These are phyloP conservation scores for Krasilnikovozyma curviuscula DNA, from an alignment of 768 basidiomycete genomes.

Conservation along the genomic window DNA sequence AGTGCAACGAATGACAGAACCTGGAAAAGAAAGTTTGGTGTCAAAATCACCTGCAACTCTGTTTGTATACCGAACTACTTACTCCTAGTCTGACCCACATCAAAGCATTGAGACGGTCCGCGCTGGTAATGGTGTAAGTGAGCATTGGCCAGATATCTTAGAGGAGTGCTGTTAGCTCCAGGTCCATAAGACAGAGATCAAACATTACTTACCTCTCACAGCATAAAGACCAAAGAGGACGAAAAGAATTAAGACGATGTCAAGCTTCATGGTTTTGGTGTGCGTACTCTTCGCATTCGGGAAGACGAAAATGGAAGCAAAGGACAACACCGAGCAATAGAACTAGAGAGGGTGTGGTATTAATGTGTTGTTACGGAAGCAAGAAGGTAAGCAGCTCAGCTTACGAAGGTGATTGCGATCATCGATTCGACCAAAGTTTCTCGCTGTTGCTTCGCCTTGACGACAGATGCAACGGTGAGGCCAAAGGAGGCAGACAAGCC, in stretches of 20 bases:
- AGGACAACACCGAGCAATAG: conserved; percentile 1
- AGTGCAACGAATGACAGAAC: conserved; percentile 6
- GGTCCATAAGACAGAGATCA: neutral
- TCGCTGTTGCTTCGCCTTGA: neutral
- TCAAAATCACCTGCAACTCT: no score
- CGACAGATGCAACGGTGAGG: neutral
- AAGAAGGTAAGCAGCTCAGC: neutral
- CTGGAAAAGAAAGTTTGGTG: neutral
- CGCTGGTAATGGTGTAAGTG: conserved; percentile 5
- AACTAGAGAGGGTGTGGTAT: neutral
- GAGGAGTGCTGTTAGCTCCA: conserved; percentile 3
- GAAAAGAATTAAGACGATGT: conserved; percentile 5
- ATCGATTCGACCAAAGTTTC: conserved; percentile 1
- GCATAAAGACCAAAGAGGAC: neutral
- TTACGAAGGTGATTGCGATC: neutral
- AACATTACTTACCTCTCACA: neutral
- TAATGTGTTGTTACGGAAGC: no score
- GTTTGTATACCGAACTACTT: no score
- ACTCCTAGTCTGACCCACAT: conserved; percentile 9
- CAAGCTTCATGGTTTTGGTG: conserved; percentile 3
- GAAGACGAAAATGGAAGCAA: neutral
- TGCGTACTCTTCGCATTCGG: neutral
- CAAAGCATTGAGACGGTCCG: conserved; percentile 1
- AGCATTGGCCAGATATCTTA: conserved; percentile 10
- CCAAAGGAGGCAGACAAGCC: neutral